Evolutionary conservation across 768 basidiomycete genomes (phyloP).

Genomic region (Boletus rex-veris): DNA sequence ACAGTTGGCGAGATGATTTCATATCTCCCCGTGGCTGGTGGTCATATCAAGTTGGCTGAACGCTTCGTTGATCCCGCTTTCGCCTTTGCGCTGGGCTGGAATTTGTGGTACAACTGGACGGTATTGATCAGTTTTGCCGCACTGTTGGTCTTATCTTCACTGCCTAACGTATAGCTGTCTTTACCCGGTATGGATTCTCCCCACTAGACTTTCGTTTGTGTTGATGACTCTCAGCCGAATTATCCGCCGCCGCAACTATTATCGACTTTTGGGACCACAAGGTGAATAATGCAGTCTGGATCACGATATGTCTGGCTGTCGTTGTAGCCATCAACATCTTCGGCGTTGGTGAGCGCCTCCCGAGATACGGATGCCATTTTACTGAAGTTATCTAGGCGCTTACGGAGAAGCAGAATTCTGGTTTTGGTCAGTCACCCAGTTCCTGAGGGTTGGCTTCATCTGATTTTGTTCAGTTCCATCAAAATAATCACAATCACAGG

Average conservation of each 20-base stretch:
- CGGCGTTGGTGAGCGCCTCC: conserved; percentile 28
- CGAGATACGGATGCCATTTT: neutral
- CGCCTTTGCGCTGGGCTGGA: conserved; percentile 40
- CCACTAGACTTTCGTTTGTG: neutral
- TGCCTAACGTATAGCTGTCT: neutral
- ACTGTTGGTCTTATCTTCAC: conserved; percentile 12
- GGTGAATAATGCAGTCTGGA: conserved; percentile 46
- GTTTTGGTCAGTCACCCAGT: conserved; percentile 30
- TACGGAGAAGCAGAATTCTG: conserved; percentile 47
- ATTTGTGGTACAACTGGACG: conserved; percentile 38
- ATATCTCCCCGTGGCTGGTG: conserved; percentile 42
- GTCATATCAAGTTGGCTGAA: conserved; percentile 42
- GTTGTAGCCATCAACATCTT: conserved; percentile 42
- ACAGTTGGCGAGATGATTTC: conserved; percentile 42
- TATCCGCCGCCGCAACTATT: conserved; percentile 48
- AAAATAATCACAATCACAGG: conserved; percentile 46
- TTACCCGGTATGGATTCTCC: neutral
- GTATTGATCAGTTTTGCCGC: conserved; percentile 2
- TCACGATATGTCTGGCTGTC: conserved; percentile 46
- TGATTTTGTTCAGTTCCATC: conserved; percentile 37
- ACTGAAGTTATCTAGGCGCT: conserved; percentile 16
- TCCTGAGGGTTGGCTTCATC: neutral
- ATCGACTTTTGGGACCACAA: conserved; percentile 42
- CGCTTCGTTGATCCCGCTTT: conserved; percentile 42
- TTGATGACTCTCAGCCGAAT: conserved; percentile 30